Percentiles rank a stretch among this genome's conserved stretches.
phyloP scores from a whole-genome alignment of 345 rosid genomes.

The Eutrema yunnanense region DNA sequence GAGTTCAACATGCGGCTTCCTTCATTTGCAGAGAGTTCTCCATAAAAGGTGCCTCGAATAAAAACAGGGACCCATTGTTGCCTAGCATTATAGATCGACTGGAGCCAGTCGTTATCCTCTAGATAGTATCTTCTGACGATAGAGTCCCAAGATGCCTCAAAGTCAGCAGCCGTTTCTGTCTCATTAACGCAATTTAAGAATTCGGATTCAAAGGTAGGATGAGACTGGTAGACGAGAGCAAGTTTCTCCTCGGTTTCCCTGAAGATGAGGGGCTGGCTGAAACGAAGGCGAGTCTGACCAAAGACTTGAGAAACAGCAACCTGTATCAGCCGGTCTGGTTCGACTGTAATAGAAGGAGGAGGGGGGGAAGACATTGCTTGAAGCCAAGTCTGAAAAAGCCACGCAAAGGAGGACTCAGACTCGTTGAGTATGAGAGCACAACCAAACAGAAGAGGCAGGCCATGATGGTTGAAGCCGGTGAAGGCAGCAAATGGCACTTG shows the following conservation, averaged over 20 bases:
- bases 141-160: constrained; percentile 60
- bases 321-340: constrained; percentile 52
- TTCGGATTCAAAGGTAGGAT: constrained; percentile 64
- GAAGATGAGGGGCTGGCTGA: constrained; percentile 47
- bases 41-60: constrained; percentile 55
- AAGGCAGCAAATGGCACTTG: constrained; percentile 68
- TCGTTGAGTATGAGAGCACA: constrained; percentile 59
- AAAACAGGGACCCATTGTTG: constrained; percentile 75
- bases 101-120: constrained; percentile 62
- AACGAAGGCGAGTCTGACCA: constrained; percentile 50
- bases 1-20: constrained; percentile 36
- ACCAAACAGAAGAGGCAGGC: constrained; percentile 69
- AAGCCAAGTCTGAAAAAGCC: constrained; percentile 79
- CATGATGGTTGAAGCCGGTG: constrained; percentile 69
- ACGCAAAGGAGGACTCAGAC: constrained; percentile 53
- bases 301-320: constrained; percentile 55
- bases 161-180: constrained; percentile 49
- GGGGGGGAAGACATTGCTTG: constrained; percentile 54
- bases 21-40: constrained; percentile 40
- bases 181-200: constrained; percentile 51
- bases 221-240: constrained; percentile 44
- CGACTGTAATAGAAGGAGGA: constrained; percentile 68
- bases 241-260: constrained; percentile 61
- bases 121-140: constrained; percentile 47
- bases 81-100: constrained; percentile 50